These are phyloP conservation scores for Nannizzia gypsea DNA, from an alignment of 2,329 filamentous ascomycete genomes.

Conservation along the genomic window DNA sequence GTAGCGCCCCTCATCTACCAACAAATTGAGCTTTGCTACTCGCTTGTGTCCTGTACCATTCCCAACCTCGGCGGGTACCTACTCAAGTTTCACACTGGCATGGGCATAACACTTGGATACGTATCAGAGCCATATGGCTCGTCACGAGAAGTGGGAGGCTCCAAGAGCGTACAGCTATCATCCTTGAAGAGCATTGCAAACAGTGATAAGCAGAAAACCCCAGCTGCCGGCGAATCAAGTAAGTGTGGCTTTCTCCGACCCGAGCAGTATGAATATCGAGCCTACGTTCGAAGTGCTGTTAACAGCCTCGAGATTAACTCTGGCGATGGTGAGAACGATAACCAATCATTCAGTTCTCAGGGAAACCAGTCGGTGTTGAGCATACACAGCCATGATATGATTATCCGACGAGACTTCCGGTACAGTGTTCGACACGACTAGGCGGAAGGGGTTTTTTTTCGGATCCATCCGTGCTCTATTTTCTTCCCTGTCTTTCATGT, in stretches of 20 bases:
- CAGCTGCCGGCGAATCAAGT: background rate
- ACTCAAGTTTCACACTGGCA: background rate
- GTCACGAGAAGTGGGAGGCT: background rate
- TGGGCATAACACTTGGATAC: background rate
- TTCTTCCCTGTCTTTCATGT: background rate
- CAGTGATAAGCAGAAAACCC: background rate
- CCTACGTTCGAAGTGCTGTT: background rate
- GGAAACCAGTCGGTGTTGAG: background rate
- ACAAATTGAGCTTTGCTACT: background rate
- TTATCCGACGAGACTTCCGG: background rate
- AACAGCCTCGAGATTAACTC: conserved; percentile 1
- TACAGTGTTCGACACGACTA: background rate
- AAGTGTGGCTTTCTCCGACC: conserved; percentile 1
- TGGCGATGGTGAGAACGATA: background rate
- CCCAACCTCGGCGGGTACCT: background rate
- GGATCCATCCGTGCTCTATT: background rate
- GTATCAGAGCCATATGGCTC: background rate
- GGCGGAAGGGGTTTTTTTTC: background rate
- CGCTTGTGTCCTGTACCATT: background rate
- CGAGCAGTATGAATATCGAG: background rate
- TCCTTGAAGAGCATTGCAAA: background rate
- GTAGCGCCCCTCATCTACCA: background rate
- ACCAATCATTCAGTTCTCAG: background rate
- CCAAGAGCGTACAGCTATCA: background rate
- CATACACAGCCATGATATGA: conserved; percentile 2